Evolutionary conservation across 75 land plant genomes (phyloP).

Genomic region (Cunninghamia lanceolata): DNA sequence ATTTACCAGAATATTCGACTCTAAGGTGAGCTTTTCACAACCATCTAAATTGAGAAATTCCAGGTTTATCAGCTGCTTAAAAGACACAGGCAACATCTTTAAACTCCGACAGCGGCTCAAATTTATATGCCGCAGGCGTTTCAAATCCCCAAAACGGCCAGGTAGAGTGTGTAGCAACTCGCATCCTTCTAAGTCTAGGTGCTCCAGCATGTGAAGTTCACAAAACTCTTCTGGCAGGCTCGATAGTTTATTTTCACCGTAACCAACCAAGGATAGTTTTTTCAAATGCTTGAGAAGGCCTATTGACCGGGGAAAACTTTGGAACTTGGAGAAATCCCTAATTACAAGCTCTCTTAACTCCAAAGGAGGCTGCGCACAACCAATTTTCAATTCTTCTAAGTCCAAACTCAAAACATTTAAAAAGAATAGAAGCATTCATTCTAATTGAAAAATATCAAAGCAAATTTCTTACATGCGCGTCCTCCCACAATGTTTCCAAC

Average conservation of each 20-base stretch:
- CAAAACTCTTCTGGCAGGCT: constrained; percentile 2
- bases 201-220: neutral
- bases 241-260: too few relatives aligned
- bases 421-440: too few relatives aligned
- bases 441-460: neutral
- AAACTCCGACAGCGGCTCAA: neutral
- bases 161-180: neutral
- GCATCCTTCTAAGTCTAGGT: neutral
- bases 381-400: neutral
- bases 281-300: neutral
- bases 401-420: neutral
- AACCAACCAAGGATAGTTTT: neutral
- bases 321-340: neutral
- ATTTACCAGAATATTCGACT: neutral
- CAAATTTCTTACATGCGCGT: neutral
- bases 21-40: neutral
- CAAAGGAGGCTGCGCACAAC: neutral
- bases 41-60: neutral
- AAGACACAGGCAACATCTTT: neutral
- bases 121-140: neutral
- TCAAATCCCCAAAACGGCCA: neutral
- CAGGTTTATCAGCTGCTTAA: neutral
- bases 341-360: neutral
- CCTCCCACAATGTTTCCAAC: neutral
- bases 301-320: neutral